Base-by-base conservation (phyloP, 108 stramenopile species). In the Discostella pseudostelligera region DNA sequence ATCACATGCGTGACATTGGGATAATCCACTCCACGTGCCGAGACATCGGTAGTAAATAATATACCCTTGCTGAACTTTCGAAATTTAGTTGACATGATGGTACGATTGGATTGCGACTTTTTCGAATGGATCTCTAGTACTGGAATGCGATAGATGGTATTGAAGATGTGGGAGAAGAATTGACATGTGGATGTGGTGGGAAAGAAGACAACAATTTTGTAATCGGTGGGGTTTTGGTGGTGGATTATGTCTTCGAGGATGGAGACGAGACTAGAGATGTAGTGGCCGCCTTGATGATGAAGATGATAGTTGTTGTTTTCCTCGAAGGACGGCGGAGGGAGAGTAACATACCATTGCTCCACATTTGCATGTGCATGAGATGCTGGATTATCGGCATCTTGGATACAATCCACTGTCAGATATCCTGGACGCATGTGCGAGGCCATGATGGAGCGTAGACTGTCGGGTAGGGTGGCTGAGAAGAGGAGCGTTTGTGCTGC, bases 11-110 rank as follows among this genome's bases (percentile, higher is more conserved):
- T 87, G 0, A 93, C 87, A 62, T 83, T 81, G 10, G 86, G 86
- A 61, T 88, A 93, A 71, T 93, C 90, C 62, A 93, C 81, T 11
- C 92, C 92, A 39, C 92, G 74, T 21, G 92, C 90, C 17, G 77
- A 81, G 10, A 94, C 93, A 63, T 94, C 93, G 35, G 77, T 73
- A 39, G 89, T 84, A 74, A 92, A 90, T 59, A 94, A 73, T 44
- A 72, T 61, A 1, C 83, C 81, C 48, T 61, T 55, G 39, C 60
- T 64, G 12, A 36, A 40, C 42, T 75, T 54, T 14, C 87, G 79
- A 80, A 94, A 94, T 8, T 57, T 39, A 14, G 86, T 73, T 17
- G 83, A 65, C 25, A 72, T 66, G 28, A 65, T 74, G 39, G 77
- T 85, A 14, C 93, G 83, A 51, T 83, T 74, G 20, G 80, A 40